Percentiles rank a stretch among this genome's conserved stretches.
phyloP scores from a whole-genome alignment of 805 yeast species.

The Allodekkera sacchari region DNA sequence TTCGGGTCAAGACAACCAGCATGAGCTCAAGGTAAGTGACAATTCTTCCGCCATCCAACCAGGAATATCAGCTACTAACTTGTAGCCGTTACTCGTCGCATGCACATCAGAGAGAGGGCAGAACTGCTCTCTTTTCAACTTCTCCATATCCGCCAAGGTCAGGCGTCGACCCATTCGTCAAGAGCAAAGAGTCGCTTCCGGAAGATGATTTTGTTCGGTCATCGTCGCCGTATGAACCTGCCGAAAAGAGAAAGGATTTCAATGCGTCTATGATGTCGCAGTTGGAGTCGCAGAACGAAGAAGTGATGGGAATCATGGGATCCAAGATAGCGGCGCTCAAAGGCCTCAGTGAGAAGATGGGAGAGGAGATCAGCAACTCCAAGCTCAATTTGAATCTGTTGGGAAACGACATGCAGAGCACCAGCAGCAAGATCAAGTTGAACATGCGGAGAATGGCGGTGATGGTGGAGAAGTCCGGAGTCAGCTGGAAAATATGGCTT shows the following conservation, averaged over 20 bases:
- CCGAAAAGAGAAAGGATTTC: conserved; percentile 26
- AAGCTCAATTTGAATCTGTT: conserved; percentile 17
- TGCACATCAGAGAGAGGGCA: conserved; percentile 22
- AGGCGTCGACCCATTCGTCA: conserved; percentile 7
- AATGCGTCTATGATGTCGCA: conserved; percentile 48
- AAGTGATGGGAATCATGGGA: conserved; percentile 45
- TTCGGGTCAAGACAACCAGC: too few species aligned
- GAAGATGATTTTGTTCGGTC: conserved; percentile 13
- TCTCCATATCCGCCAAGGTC: conserved; percentile 9
- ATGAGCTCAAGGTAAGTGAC: too few species aligned
- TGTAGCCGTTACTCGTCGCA: conserved; percentile 20
- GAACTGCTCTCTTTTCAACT: conserved; percentile 19
- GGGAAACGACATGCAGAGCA: conserved; percentile 23
- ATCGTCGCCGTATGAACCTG: conserved; percentile 34
- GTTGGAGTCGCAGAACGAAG: conserved; percentile 60
- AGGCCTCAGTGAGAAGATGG: conserved; percentile 48
- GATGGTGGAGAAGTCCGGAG: conserved; percentile 57
- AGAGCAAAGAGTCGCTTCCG: conserved; percentile 4
- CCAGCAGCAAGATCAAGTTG: conserved; percentile 36
- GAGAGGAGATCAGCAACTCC: conserved; percentile 46
- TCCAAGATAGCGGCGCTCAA: conserved; percentile 48
- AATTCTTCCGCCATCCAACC: too few species aligned
- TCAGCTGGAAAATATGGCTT: conserved; percentile 59
- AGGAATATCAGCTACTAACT: too few species aligned
- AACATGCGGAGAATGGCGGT: conserved; percentile 50